Percentiles rank a stretch among this genome's conserved stretches.
phyloP scores from a whole-genome alignment of 1,284 basidiomycete genomes.

The Ganoderma lucidum region DNA sequence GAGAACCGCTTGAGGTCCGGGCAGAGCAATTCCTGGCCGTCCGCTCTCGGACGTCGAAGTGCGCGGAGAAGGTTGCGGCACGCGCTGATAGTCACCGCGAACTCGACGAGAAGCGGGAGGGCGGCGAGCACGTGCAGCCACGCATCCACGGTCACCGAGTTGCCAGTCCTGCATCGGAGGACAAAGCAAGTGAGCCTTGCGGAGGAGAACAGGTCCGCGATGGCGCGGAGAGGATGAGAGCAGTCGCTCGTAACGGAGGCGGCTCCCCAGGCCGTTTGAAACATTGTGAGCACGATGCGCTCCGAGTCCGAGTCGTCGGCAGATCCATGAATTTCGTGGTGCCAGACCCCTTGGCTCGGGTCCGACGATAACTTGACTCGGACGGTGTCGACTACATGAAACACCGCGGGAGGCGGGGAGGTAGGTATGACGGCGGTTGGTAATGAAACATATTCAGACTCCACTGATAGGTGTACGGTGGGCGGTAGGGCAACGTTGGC shows the following conservation, averaged over 20 bases:
- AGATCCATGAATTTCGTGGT: neutral
- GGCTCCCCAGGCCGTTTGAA: neutral
- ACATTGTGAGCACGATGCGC: conserved; percentile 2
- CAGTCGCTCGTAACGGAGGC: neutral
- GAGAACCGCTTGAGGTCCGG: neutral
- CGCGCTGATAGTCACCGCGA: conserved; percentile 1
- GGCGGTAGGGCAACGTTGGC: neutral
- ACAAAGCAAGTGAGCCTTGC: neutral
- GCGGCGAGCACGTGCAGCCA: conserved; percentile 6
- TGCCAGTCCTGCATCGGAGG: neutral
- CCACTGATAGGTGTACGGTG: neutral
- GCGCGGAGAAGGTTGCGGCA: conserved; percentile 5
- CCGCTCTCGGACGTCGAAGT: neutral
- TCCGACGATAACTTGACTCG: neutral
- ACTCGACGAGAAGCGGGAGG: neutral
- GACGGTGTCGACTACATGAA: neutral
- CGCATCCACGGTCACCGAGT: neutral
- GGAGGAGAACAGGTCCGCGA: neutral
- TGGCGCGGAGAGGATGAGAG: neutral
- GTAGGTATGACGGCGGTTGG: neutral
- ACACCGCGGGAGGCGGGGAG: neutral
- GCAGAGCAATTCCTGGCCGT: neutral
- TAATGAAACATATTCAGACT: too few species aligned
- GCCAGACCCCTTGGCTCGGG: neutral
- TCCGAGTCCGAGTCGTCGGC: neutral